Percentiles rank a stretch among this genome's conserved stretches.
Evolutionary conservation across 257 asterid genomes (phyloP).

Genomic region (Capsicum chinense): DNA sequence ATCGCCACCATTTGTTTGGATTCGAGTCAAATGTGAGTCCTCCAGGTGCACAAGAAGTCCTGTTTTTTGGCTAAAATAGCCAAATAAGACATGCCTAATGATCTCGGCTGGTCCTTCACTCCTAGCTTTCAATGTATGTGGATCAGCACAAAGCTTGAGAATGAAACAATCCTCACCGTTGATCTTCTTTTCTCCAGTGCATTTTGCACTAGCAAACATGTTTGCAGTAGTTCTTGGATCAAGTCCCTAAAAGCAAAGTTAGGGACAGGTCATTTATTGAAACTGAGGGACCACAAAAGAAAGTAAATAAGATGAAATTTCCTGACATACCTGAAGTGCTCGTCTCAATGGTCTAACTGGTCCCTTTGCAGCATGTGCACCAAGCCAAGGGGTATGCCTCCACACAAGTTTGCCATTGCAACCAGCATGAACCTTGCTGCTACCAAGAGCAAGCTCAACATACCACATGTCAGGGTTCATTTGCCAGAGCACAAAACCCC

Average conservation of each 20-base stretch:
- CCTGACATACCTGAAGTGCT: slow-evolving; percentile 63
- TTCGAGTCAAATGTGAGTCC: slow-evolving; percentile 78
- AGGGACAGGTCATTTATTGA: background rate
- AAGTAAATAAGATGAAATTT: background rate
- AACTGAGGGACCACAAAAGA: slow-evolving; percentile 12
- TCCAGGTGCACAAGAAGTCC: slow-evolving; percentile 83
- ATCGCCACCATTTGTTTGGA: slow-evolving; percentile 67
- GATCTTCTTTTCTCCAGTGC: slow-evolving; percentile 74
- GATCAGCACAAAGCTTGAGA: slow-evolving; percentile 66
- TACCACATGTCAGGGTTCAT: slow-evolving; percentile 91
- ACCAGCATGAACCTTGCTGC: slow-evolving; percentile 82
- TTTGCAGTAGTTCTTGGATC: slow-evolving; percentile 75
- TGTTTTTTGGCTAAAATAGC: slow-evolving; percentile 81
- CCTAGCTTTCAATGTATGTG: slow-evolving; percentile 68
- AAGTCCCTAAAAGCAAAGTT: slow-evolving; percentile 56
- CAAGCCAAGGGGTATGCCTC: slow-evolving; percentile 92
- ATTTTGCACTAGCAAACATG: slow-evolving; percentile 68
- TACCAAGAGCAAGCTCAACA: slow-evolving; percentile 78
- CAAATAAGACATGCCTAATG: slow-evolving; percentile 68
- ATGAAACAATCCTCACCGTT: slow-evolving; percentile 77
- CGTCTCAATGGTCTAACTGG: slow-evolving; percentile 84
- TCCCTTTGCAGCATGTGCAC: slow-evolving; percentile 90
- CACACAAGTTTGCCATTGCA: slow-evolving; percentile 85
- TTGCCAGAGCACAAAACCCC: slow-evolving; percentile 84
- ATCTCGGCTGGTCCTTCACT: slow-evolving; percentile 85